Percentiles rank a stretch among this genome's conserved stretches.
Conservation (phyloP, 306 rosid genomes). For the Cucurbita maxima region DNA sequence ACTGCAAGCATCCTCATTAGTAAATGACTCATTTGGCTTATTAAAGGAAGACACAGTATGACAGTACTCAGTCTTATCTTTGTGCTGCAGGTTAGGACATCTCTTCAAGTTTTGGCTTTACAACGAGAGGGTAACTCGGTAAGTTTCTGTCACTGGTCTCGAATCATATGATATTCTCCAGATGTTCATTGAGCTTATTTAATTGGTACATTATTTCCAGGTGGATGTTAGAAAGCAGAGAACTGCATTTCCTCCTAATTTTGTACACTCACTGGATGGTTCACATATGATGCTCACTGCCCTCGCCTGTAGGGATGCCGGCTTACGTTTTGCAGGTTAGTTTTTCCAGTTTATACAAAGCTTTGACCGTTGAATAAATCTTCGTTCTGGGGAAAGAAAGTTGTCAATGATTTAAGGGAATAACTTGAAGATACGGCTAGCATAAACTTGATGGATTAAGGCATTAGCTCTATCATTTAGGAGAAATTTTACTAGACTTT, state of each 20-base stretch:
- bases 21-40: neutral
- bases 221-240: constrained; percentile 59
- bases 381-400: neutral
- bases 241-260: constrained; percentile 86
- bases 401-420: neutral
- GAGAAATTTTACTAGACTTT: neutral
- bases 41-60: neutral
- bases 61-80: constrained; percentile 12
- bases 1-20: neutral
- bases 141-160: constrained; percentile 12
- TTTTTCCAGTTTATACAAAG: constrained; percentile 1
- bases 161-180: neutral
- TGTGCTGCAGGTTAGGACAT: constrained; percentile 51
- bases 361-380: neutral
- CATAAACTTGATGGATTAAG: neutral
- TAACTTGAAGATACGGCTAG: neutral
- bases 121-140: constrained; percentile 52
- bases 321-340: constrained; percentile 83
- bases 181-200: neutral
- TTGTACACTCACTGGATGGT: constrained; percentile 72
- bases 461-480: neutral
- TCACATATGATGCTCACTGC: constrained; percentile 94
- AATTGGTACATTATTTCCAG: constrained; percentile 18
- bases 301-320: constrained; percentile 66
- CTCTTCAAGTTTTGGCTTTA: constrained; percentile 75